Base-by-base conservation (phyloP, 2,329 filamentous ascomycete genomes). In the Aureobasidium mangrovei region DNA sequence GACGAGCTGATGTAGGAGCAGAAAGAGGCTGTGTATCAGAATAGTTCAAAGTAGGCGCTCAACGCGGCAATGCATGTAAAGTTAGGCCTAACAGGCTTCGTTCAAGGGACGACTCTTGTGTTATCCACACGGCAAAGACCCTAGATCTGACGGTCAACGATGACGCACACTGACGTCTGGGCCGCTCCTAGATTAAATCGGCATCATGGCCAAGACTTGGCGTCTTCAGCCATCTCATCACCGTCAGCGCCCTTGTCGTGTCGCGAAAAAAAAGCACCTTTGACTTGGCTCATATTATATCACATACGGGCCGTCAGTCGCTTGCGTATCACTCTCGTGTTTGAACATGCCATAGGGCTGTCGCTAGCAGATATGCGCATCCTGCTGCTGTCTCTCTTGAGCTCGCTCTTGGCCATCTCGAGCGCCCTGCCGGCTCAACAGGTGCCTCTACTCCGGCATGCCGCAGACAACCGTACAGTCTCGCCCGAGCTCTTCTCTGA, bases 401-500 rank as follows among this genome's bases (percentile, higher is more conserved):
- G 40, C 32, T 35, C 12, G 24, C 32, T 51, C 59, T 62, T 49
- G 53, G 61, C 29, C 54, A 60, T 59, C 53, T 54, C 51, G 40
- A 45, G 52, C 48, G 61, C 55, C 28, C 52, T 59, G 3, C 56
- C 53, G 26, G 47, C 56, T 51, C 54, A 54, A 4, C 66, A 71
- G 58, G 56, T 60, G 18, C 67, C 68, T 28, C 62, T 69, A 28
- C 59, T 63, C 58, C 61, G 59, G 57, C 61, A 65, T 60, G 54
- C 57, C 53, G 51, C 57, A 60, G 65, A 64, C 58, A 63, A 63
- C 58, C 68, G 64, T 59, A 62, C 67, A 32, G 67, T 93, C 54
- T 83, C 86, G 4, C 64, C 71, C 29, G 64, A 74, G 27, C 77
- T 96, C 58, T 97, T 95, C 71, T 74, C 80, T 56, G 84, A 88